phyloP scores from a whole-genome alignment of 345 rosid species.

The Erodium maritimum region DNA sequence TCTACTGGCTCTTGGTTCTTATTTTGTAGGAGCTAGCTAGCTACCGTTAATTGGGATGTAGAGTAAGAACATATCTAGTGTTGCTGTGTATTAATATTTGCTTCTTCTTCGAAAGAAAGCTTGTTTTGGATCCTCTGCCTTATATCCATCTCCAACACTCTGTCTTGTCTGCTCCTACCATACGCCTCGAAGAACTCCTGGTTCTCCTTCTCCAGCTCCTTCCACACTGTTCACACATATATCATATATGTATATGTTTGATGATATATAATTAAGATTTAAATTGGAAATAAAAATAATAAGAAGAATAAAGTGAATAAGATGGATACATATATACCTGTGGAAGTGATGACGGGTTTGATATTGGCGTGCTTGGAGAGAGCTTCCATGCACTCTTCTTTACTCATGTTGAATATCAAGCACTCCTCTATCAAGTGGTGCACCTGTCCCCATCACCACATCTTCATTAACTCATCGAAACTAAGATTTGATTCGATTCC shows the following conservation, averaged over 20 bases:
- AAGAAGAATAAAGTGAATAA: neutral
- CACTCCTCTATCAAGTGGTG: slow-evolving; percentile 10
- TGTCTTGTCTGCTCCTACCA: slow-evolving; percentile 16
- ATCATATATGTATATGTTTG: too few relatives aligned
- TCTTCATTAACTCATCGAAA: neutral
- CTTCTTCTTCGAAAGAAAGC: slow-evolving; percentile 4
- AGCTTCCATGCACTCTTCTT: slow-evolving; percentile 9
- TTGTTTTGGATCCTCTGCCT: slow-evolving; percentile 25
- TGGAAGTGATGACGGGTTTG: slow-evolving; percentile 35
- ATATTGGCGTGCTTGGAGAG: slow-evolving; percentile 9
- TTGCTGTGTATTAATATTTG: neutral
- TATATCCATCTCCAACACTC: slow-evolving; percentile 25
- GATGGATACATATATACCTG: slow-evolving; percentile 27
- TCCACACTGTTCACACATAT: slow-evolving; percentile 47
- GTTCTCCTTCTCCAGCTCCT: slow-evolving; percentile 84
- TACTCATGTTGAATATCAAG: slow-evolving; percentile 9
- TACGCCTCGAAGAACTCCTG: slow-evolving; percentile 82
- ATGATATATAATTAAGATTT: too few relatives aligned
- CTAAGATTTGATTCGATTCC: neutral
- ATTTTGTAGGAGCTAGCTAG: too few relatives aligned
- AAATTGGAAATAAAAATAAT: neutral
- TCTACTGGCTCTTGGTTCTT: too few relatives aligned
- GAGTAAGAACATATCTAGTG: too few relatives aligned
- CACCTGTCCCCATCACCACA: neutral
- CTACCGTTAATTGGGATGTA: too few relatives aligned